Conservation (phyloP, 306 rosid species). For the Hippophae tibetana region DNA sequence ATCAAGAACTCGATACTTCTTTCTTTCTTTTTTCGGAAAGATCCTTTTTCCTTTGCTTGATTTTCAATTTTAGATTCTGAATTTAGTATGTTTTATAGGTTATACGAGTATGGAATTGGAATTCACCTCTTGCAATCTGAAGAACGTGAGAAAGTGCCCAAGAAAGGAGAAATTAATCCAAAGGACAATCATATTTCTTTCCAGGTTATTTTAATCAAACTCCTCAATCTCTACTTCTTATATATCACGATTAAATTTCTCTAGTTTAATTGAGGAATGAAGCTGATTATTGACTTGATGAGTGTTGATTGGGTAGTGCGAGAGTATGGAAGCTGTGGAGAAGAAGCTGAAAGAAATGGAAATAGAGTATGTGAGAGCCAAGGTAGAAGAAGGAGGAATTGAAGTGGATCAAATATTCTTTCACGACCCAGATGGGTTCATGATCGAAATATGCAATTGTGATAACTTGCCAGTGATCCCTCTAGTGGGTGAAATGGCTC, state of each 20-base stretch:
- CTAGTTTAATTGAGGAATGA: not conserved
- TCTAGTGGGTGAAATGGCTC: conserved; percentile 30
- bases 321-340: conserved; percentile 83
- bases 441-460: conserved; percentile 92
- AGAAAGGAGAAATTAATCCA: conserved; percentile 67
- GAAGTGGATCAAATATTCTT: conserved; percentile 73
- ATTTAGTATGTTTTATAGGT: conserved; percentile 28
- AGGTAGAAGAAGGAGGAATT: conserved; percentile 80
- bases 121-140: conserved; percentile 71
- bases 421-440: conserved; percentile 95
- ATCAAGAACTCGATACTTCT: not conserved
- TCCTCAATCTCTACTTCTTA: no score
- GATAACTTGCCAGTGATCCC: conserved; percentile 81
- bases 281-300: not conserved
- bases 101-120: conserved; percentile 83
- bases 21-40: no score
- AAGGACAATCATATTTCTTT: conserved; percentile 90
- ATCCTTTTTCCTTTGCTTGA: no score
- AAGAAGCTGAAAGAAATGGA: conserved; percentile 81
- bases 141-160: conserved; percentile 36
- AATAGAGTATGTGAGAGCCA: conserved; percentile 38
- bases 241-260: not conserved
- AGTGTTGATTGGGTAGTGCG: conserved; percentile 42
- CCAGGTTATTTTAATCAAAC: conserved; percentile 33
- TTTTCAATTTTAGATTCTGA: not conserved